Evolutionary conservation across 2,329 filamentous ascomycete genomes (phyloP).

Genomic region (Colletotrichum echinochloae): DNA sequence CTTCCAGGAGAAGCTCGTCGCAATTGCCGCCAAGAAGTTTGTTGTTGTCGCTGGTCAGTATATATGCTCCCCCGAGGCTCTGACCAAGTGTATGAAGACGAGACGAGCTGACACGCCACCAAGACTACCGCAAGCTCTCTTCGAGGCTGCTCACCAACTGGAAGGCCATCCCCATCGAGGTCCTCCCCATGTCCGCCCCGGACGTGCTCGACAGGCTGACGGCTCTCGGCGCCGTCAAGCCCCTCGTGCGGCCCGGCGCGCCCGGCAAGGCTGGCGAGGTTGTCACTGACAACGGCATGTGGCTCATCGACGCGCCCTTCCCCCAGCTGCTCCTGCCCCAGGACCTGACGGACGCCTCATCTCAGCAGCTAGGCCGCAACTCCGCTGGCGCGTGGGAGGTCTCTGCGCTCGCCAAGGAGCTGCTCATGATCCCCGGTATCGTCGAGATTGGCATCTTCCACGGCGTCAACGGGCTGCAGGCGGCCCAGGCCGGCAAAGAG

Average conservation of each 20-base stretch:
- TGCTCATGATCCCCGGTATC: conserved; percentile 87
- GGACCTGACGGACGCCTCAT: conserved; percentile 54
- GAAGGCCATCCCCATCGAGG: conserved; percentile 92
- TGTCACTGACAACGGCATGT: conserved; percentile 68
- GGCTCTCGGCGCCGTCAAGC: conserved; percentile 77
- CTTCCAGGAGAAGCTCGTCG: conserved; percentile 97
- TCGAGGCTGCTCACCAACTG: conserved; percentile 79
- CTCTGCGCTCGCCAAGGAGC: conserved; percentile 75
- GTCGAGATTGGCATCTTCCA: conserved; percentile 93
- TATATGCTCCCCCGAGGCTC: background rate
- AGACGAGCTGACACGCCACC: background rate
- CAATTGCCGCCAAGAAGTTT: conserved; percentile 84
- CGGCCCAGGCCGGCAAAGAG: conserved; percentile 62
- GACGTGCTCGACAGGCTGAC: conserved; percentile 80
- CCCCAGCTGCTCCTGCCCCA: conserved; percentile 73
- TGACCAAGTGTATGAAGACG: background rate
- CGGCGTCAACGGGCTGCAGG: conserved; percentile 81
- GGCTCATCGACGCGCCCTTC: conserved; percentile 95
- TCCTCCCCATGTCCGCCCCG: conserved; percentile 85
- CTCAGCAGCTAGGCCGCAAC: conserved; percentile 43
- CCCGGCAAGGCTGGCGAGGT: conserved; percentile 85
- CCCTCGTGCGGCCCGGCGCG: conserved; percentile 77
- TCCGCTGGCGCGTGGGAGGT: conserved; percentile 83
- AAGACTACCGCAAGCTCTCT: conserved; percentile 92
- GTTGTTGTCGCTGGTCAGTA: conserved; percentile 84